Percentiles rank a stretch among this genome's conserved stretches.
Conservation (phyloP, 768 basidiomycete species). For the Imleria badia region DNA sequence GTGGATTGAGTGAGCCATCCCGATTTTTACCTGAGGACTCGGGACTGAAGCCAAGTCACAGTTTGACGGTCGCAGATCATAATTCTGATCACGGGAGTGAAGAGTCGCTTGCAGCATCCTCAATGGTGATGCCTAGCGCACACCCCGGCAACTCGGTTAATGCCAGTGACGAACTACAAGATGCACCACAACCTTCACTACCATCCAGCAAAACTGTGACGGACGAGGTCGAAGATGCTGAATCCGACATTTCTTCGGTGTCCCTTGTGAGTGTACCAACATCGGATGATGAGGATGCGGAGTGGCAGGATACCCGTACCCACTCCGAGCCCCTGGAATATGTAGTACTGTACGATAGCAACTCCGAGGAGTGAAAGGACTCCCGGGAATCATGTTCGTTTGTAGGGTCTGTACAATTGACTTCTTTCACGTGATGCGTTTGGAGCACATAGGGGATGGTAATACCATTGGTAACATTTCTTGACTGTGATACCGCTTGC, state of each 20-base stretch:
- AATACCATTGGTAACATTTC: too few species aligned
- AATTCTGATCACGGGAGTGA: conserved; percentile 36
- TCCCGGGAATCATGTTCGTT: background rate
- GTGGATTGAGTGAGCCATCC: conserved; percentile 70
- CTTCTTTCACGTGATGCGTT: conserved; percentile 10
- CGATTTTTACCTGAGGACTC: background rate
- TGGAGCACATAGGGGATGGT: conserved; percentile 9
- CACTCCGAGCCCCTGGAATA: conserved; percentile 53
- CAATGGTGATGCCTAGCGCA: conserved; percentile 62
- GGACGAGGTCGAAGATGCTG: conserved; percentile 35
- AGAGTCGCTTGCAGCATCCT: conserved; percentile 63
- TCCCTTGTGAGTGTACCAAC: conserved; percentile 63
- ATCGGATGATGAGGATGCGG: conserved; percentile 51
- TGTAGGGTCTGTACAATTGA: background rate
- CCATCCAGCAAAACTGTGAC: conserved; percentile 36
- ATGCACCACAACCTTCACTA: conserved; percentile 11
- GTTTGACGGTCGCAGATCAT: conserved; percentile 67
- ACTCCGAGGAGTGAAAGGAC: conserved; percentile 45
- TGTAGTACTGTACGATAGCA: conserved; percentile 71
- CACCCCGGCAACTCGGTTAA: conserved; percentile 19
- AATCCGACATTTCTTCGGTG: conserved; percentile 46
- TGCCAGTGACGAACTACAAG: conserved; percentile 3
- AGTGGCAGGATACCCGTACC: conserved; percentile 59
- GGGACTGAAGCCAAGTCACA: conserved; percentile 26
- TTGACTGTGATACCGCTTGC: background rate